Conservation (phyloP, 306 rosid genomes). For the Amphicarpaea edgeworthii region DNA sequence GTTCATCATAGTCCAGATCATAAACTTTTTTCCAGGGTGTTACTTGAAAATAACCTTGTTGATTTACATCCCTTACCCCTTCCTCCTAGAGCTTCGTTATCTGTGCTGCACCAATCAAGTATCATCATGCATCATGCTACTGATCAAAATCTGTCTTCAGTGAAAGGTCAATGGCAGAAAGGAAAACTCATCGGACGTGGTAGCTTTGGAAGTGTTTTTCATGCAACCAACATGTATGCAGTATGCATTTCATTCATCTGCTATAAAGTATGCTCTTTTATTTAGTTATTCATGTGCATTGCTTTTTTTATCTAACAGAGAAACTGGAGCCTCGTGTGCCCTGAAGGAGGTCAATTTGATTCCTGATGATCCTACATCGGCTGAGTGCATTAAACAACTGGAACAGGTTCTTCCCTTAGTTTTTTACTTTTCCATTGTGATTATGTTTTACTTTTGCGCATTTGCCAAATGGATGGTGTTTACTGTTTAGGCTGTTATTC, state of each 20-base stretch:
- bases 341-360: conserved; percentile 83
- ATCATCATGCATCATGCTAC: conserved; percentile 31
- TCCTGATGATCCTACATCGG: conserved; percentile 77
- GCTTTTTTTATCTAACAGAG: conserved; percentile 49
- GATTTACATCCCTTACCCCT: conserved; percentile 77
- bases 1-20: conserved; percentile 43
- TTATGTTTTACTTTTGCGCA: neutral
- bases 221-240: conserved; percentile 70
- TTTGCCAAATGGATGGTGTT: conserved; percentile 7
- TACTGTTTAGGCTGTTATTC: conserved; percentile 26
- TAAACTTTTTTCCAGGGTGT: conserved; percentile 41
- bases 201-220: conserved; percentile 79
- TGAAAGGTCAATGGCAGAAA: conserved; percentile 81
- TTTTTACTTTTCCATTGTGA: conserved; percentile 14
- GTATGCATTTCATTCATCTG: conserved; percentile 50
- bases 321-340: conserved; percentile 87
- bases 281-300: conserved; percentile 6
- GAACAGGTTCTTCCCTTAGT: conserved; percentile 66
- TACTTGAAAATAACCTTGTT: conserved; percentile 54
- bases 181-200: conserved; percentile 83
- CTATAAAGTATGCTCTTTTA: neutral
- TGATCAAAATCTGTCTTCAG: conserved; percentile 53
- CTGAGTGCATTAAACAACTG: conserved; percentile 73
- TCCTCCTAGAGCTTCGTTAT: conserved; percentile 64
- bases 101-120: neutral